Base-by-base conservation (phyloP, 2,329 filamentous ascomycete species). In the Neopestalotiopsis sp. region DNA sequence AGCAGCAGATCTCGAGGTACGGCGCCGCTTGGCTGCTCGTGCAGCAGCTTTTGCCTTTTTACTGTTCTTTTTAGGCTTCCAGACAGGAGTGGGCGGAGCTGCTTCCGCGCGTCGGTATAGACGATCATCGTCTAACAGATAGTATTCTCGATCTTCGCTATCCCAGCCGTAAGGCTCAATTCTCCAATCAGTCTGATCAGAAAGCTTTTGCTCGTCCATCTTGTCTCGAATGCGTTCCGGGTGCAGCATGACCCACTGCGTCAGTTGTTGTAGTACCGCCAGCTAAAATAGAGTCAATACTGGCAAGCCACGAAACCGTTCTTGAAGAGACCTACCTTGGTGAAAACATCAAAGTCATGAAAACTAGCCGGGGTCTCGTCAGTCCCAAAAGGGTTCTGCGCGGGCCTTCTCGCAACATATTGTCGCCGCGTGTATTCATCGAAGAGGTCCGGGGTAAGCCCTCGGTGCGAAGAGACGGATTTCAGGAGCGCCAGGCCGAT, bases 341-440 rank as follows among this genome's bases (percentile, higher is more conserved):
- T 91, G 74, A 94, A 92, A 57, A 94, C 83, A 80, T 97, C 92
- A 67, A 99, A 93, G 61, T 94, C 90, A 72, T 89, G 83, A 77
- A 99, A 99, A 66, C 87, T 92, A 42, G 85, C 86, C 1, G 94
- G 91, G 5, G 85, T 82, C 74, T 96, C 94, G 3, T 91, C 92
- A 30, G 89, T 86, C 61, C 95, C 95, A 76, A 97, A 98, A 0
- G 95, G 95, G 76, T 98, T 98, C 67, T 87, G 87, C 12, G 88
- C 80, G 3, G 94, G 92, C 2, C 92, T 91, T 81, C 94, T 97
- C n/a, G 91, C 87, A 66, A 92, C 82, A 79, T 94, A 99, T 80
- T 98, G 95, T 70, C 94, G 92, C 74, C 94, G 90, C 42, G 94
- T 92, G 78, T 98, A 97, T 76, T 98, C 94, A 78, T 98, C 94